Base-by-base conservation (phyloP, 2,329 filamentous ascomycete species). In the Stemphylium beticola region DNA sequence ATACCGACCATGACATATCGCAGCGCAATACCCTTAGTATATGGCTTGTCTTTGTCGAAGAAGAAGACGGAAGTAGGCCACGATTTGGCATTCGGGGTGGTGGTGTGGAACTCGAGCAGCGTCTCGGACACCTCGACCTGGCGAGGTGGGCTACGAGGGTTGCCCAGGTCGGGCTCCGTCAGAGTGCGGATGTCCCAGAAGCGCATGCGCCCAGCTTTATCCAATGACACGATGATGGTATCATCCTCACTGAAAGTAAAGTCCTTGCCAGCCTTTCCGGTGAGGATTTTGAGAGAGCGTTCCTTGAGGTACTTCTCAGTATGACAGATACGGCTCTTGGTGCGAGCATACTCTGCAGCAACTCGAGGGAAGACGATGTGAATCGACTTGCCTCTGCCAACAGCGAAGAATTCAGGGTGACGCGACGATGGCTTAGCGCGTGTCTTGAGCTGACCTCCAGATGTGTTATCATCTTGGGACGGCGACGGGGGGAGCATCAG, bases 221-320 rank as follows among this genome's bases (percentile, higher is more conserved):
- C 96, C 47, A 99, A 85, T 43, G 93, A 97, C 41, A 96, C 93
- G 65, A 99, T 92, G 36, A 93, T 88, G 1, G 89, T 91, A 75
- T 99, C 95, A 74, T 99, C 95, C 74, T 96, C 93, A 76, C 93
- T 97, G 78, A 99, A 99, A 41, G 88, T 90, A 74, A 99, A 99
- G 75, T 99, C 95, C 77, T 99, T 99, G 60, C 93, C 95, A 62
- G 95, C 93, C 81, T 99, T 99, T 65, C 93, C 95, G 58, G 93
- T 98, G 65, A 93, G 92, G 76, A 99, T 96, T 77, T 93, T 96
- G 62, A 98, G 81, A 43, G 90, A 90, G 69, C 91, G 93, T 72
- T 97, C 89, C 71, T 88, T 88, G 62, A 95, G 85, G 60, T 96
- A 92, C 70, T 87, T 90, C 73, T 96, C 92, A 0, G 91, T 95